Evolutionary conservation across 2,329 filamentous ascomycete species (phyloP).

Genomic region (Chaetomiaceae sp.): DNA sequence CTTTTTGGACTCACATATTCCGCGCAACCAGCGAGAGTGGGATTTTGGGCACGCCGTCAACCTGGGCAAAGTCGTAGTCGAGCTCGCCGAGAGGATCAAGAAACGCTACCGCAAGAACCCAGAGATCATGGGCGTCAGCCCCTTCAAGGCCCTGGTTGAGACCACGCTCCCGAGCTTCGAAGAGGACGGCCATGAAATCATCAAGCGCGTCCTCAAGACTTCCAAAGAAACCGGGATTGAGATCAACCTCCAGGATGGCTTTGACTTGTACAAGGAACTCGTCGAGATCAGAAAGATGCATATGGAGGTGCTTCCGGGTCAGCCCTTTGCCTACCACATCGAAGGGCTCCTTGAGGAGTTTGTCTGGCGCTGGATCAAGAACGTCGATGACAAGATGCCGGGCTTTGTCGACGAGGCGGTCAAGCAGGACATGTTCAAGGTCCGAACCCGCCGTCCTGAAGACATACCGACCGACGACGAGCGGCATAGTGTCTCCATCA

Average conservation of each 20-base stretch:
- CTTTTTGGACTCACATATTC: constrained; percentile 75
- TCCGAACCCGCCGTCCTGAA: constrained; percentile 61
- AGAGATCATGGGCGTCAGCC: constrained; percentile 72
- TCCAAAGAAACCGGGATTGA: constrained; percentile 67
- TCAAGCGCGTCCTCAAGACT: constrained; percentile 72
- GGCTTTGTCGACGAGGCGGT: constrained; percentile 86
- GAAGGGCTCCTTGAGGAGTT: constrained; percentile 84
- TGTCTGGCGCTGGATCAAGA: constrained; percentile 90
- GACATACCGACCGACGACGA: constrained; percentile 70
- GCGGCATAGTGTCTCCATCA: constrained; percentile 85
- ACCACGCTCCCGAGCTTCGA: constrained; percentile 88
- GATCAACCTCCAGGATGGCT: constrained; percentile 85
- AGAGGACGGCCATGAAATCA: constrained; percentile 79
- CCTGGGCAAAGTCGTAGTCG: constrained; percentile 79
- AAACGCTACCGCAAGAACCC: constrained; percentile 88
- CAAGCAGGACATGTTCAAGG: constrained; percentile 81
- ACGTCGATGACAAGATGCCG: constrained; percentile 73
- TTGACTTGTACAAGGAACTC: constrained; percentile 86
- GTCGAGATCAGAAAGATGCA: constrained; percentile 82
- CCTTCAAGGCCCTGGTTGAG: constrained; percentile 67
- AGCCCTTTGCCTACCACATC: constrained; percentile 80
- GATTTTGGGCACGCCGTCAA: constrained; percentile 87
- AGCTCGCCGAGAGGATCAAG: constrained; percentile 80
- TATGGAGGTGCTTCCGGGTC: constrained; percentile 64
- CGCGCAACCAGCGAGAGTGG: constrained; percentile 76